Percentiles rank a stretch among this genome's conserved stretches.
Evolutionary conservation across 768 basidiomycete species (phyloP).

Genomic region (Boletus rubescentipes): DNA sequence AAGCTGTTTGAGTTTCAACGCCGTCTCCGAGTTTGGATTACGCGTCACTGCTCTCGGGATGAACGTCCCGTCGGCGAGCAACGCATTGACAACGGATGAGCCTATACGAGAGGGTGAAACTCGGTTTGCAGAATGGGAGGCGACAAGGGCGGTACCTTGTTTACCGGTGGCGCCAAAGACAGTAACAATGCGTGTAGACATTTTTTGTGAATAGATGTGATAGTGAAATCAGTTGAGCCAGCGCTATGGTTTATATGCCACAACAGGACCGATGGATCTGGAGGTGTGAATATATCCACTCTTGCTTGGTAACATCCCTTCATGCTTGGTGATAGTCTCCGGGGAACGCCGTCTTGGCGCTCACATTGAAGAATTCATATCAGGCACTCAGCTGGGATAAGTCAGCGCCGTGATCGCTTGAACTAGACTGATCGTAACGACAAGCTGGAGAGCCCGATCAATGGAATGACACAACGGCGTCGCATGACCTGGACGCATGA

Average conservation of each 20-base stretch:
- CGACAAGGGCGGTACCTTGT: constrained; percentile 24
- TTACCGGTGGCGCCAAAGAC: constrained; percentile 39
- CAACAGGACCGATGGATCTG: too few species aligned
- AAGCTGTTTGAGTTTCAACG: constrained; percentile 20
- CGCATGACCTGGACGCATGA: too few species aligned
- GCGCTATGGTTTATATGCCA: constrained; percentile 6
- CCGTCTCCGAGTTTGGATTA: constrained; percentile 25
- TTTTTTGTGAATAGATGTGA: neutral
- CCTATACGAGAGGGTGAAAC: constrained; percentile 11
- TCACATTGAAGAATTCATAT: too few species aligned
- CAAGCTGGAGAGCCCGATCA: too few species aligned
- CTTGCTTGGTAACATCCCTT: too few species aligned
- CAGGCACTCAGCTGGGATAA: too few species aligned
- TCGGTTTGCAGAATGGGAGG: neutral
- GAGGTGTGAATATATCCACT: too few species aligned
- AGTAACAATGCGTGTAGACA: constrained; percentile 26
- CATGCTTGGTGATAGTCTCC: too few species aligned
- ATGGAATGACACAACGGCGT: too few species aligned
- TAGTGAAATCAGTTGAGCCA: neutral
- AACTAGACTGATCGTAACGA: too few species aligned
- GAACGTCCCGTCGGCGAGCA: constrained; percentile 37
- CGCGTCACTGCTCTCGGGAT: constrained; percentile 36
- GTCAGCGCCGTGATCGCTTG: too few species aligned
- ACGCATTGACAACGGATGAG: constrained; percentile 24
- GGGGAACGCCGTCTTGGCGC: too few species aligned